Evolutionary conservation across 1,139 yeast species (phyloP), one percentile per base, ranked within the genome.

Genomic region (Candida sanyaensis): DNA sequence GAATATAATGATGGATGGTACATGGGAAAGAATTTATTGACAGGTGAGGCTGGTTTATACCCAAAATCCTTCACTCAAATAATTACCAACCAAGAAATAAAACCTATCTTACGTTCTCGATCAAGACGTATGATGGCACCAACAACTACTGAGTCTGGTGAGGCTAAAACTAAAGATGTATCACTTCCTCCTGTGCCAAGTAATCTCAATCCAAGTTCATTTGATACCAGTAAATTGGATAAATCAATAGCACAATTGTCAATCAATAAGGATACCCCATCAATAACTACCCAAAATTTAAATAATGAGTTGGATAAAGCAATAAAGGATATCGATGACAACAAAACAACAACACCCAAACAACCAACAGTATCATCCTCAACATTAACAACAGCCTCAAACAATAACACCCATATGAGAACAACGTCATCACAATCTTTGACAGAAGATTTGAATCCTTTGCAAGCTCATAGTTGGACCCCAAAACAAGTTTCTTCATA

Each of bases 1-100:
- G 97, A 89, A 60, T 93, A 88, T 66, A 88, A 89, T 56, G 99
- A 93, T 65, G 98, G 98, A n/a, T 93, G 99, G 99, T 93, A 86
- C 61, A 73, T 73, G 86, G 97, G 98, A 8, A 84, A 85, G 53
- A 91, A 92, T 57, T 64, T 88, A 46, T 63, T 78, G 42, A 84
- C 92, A 0, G 80, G 80, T 44, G 78, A 81, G 50, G 91, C 88
- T 9, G 99, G 99, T 0, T 72, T 93, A 41, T 93, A 90, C 62
- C 99, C 99, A 9, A 88, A 86, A 60, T 81, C 90, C 10, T 93
- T 92, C 63, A 88, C 95, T 1, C 84, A 81, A 57, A 59, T 75
- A 5, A 62, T 73, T 36, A 62, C 51, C 26, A 63, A 61, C 31
- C 53, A 59, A 37, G 51, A 49, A 6, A 51, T 58, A 30, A 49